Conservation (phyloP, 371 early-diverging fungal species). For the Rhizopus arrhizus region DNA sequence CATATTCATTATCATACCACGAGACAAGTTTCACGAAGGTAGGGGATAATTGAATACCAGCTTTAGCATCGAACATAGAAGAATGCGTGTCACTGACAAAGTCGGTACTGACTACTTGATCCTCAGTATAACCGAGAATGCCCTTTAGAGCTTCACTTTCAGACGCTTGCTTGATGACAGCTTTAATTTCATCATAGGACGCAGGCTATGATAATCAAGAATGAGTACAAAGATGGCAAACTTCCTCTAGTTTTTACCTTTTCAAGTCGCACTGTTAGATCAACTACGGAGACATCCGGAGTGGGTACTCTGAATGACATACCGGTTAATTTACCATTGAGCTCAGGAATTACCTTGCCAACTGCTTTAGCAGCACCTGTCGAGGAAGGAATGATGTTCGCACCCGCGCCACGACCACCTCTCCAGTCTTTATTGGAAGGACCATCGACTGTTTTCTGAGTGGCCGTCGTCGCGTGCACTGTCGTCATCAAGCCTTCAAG, state of each 20-base stretch:
- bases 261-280: constrained; percentile 91
- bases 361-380: constrained; percentile 99
- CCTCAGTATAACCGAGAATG: constrained; percentile 94
- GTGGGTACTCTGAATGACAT: constrained; percentile 99
- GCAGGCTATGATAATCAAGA: constrained; percentile 55
- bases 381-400: constrained; percentile 99
- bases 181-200: constrained; percentile 89
- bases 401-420: constrained; percentile 91
- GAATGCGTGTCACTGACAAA: constrained; percentile 91
- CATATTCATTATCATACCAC: constrained; percentile 96
- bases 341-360: constrained; percentile 96
- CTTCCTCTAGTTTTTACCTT: constrained; percentile 48
- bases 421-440: constrained; percentile 98
- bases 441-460: constrained; percentile 99
- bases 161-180: constrained; percentile 82
- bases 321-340: constrained; percentile 98
- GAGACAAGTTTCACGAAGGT: constrained; percentile 88
- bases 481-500: constrained; percentile 93
- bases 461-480: constrained; percentile 97
- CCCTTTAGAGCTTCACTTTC: constrained; percentile 81
- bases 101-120: constrained; percentile 97
- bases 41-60: constrained; percentile 95
- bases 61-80: constrained; percentile 95
- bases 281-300: constrained; percentile 98
- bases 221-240: not conserved